phyloP scores from a whole-genome alignment of 495 filamentous ascomycete species.

The Podospora pseudopauciseta region DNA sequence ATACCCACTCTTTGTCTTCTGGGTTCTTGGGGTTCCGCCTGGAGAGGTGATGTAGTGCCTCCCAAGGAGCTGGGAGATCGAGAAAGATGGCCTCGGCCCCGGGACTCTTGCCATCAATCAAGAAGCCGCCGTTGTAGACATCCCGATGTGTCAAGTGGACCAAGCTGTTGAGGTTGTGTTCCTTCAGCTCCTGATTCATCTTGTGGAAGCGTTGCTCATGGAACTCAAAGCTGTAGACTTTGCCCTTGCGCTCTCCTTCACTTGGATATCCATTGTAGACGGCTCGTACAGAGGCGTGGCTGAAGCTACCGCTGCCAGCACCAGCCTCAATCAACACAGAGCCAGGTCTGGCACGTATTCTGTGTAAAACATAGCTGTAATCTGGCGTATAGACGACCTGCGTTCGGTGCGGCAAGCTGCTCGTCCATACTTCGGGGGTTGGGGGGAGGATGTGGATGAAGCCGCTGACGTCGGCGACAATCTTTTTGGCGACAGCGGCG shows the following conservation, averaged over 20 bases:
- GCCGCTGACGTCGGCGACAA: conserved; percentile 66
- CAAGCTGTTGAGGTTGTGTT: conserved; percentile 67
- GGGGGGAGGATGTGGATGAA: conserved; percentile 89
- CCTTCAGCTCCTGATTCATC: conserved; percentile 66
- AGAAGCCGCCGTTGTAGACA: conserved; percentile 84
- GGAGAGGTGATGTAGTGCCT: conserved; percentile 79
- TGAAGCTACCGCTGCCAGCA: conserved; percentile 91
- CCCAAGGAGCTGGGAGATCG: conserved; percentile 90
- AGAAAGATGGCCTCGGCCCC: conserved; percentile 81
- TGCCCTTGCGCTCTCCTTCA: conserved; percentile 51
- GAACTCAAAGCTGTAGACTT: conserved; percentile 92
- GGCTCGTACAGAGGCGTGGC: conserved; percentile 81
- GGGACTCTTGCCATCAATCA: conserved; percentile 55
- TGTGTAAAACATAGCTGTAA: conserved; percentile 91
- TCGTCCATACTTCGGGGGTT: conserved; percentile 90
- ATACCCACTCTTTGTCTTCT: conserved; percentile 43
- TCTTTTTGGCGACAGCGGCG: conserved; percentile 30
- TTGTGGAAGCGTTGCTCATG: conserved; percentile 72
- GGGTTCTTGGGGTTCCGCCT: conserved; percentile 46
- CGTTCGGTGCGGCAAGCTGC: conserved; percentile 84
- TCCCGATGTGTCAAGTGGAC: conserved; percentile 87
- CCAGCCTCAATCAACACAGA: conserved; percentile 85
- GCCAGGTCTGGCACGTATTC: conserved; percentile 78
- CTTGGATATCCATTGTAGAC: conserved; percentile 78
- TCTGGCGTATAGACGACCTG: conserved; percentile 98